Evolutionary conservation across 495 filamentous ascomycete species (phyloP).

Genomic region (Paragyromitra xinjiangensis): DNA sequence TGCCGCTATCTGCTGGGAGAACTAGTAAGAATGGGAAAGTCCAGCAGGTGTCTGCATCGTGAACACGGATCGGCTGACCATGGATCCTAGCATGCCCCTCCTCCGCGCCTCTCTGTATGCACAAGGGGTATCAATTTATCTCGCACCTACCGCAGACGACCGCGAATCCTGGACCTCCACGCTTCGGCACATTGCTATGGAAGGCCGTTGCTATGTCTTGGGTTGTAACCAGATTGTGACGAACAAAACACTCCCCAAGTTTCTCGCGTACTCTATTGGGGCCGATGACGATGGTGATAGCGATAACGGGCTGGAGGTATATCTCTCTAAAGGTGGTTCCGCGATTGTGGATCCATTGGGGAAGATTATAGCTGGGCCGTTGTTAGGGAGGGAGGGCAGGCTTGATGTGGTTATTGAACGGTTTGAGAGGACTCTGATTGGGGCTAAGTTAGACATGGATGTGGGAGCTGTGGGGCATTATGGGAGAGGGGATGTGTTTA

Average conservation of each 20-base stretch:
- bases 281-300: constrained; percentile 4
- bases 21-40: constrained; percentile 63
- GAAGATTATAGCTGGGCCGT: constrained; percentile 76
- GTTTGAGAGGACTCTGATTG: constrained; percentile 62
- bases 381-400: constrained; percentile 78
- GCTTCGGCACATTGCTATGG: constrained; percentile 80
- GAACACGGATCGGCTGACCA: not conserved
- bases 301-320: not conserved
- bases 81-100: constrained; percentile 75
- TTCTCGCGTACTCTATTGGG: not conserved
- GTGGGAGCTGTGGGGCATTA: constrained; percentile 59
- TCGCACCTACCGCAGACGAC: constrained; percentile 89
- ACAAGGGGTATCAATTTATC: constrained; percentile 92
- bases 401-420: constrained; percentile 64
- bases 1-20: constrained; percentile 96
- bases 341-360: constrained; percentile 83
- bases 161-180: constrained; percentile 84
- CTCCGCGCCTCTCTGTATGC: constrained; percentile 80
- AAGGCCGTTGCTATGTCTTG: constrained; percentile 87
- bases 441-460: constrained; percentile 67
- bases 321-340: constrained; percentile 70
- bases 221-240: constrained; percentile 83
- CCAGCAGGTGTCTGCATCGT: not conserved
- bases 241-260: constrained; percentile 31
- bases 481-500: constrained; percentile 49